Percentiles rank a stretch among this genome's conserved stretches.
Conservation (phyloP, 208 protist genomes). For the Trypanosoma rangeli region DNA sequence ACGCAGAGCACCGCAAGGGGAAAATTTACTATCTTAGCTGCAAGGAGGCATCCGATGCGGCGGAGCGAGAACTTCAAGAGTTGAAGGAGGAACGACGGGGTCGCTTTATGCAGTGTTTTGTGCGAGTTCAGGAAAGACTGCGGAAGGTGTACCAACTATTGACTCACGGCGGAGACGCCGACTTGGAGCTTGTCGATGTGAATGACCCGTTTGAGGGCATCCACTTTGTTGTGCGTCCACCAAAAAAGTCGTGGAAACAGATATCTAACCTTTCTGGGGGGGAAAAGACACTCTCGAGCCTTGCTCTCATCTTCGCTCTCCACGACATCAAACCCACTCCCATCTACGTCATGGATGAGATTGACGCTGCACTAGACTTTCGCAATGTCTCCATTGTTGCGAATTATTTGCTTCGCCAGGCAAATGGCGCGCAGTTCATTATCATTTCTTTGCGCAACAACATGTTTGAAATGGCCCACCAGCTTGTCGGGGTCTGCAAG, state of each 20-base stretch:
- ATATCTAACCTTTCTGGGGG: slow-evolving; percentile 99
- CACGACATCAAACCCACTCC: slow-evolving; percentile 99
- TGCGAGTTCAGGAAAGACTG: slow-evolving; percentile 96
- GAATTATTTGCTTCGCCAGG: slow-evolving; percentile 98
- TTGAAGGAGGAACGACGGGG: slow-evolving; percentile 89
- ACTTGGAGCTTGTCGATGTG: slow-evolving; percentile 99
- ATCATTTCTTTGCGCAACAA: slow-evolving; percentile 99
- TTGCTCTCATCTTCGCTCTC: slow-evolving; percentile 99
- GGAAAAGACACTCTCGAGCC: slow-evolving; percentile 99
- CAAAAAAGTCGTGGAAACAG: slow-evolving; percentile 99
- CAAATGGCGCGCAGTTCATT: slow-evolving; percentile 99
- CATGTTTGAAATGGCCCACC: slow-evolving; percentile 98
- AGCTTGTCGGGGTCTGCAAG: slow-evolving; percentile 99
- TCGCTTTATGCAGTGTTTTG: slow-evolving; percentile 98
- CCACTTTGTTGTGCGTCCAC: slow-evolving; percentile 98
- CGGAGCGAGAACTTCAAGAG: slow-evolving; percentile 50
- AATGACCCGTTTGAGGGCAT: slow-evolving; percentile 99
- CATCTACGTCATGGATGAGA: slow-evolving; percentile 99
- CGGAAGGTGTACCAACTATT: slow-evolving; percentile 99
- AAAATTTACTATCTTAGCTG: slow-evolving; percentile 56
- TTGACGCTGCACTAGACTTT: slow-evolving; percentile 99
- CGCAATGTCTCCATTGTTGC: slow-evolving; percentile 99
- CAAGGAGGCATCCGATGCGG: slow-evolving; percentile 69
- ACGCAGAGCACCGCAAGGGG: slow-evolving; percentile 70
- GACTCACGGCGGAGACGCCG: slow-evolving; percentile 99